Evolutionary conservation across 1,284 basidiomycete genomes (phyloP).

Genomic region (Sphagnurus paluster): DNA sequence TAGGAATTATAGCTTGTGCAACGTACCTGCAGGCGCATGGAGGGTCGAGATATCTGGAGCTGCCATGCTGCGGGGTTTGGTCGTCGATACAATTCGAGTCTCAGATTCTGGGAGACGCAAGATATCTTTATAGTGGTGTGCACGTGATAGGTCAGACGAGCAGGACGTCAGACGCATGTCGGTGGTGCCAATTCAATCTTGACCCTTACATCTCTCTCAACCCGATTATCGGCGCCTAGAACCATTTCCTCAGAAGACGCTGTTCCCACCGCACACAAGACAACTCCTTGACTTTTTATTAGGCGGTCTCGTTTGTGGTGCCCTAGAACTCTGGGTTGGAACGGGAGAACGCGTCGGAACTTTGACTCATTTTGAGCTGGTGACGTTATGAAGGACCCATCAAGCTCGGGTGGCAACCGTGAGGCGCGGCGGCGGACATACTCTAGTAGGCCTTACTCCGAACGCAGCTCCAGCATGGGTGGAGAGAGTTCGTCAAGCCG

Average conservation of each 20-base stretch:
- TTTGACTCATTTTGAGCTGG: too few species aligned
- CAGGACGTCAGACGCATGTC: too few species aligned
- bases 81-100: constrained; percentile 4
- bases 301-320: too few species aligned
- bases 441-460: constrained; percentile 5
- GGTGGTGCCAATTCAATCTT: too few species aligned
- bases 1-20: too few species aligned
- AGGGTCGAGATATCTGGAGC: constrained; percentile 14
- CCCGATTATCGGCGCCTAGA: too few species aligned
- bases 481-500: constrained; percentile 1
- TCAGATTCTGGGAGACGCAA: neutral
- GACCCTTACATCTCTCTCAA: too few species aligned
- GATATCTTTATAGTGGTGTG: neutral
- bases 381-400: constrained; percentile 17
- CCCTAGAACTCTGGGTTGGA: neutral
- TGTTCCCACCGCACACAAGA: neutral
- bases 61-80: constrained; percentile 2
- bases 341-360: neutral
- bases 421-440: constrained; percentile 13
- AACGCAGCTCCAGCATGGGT: neutral
- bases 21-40: constrained; percentile 35
- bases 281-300: too few species aligned
- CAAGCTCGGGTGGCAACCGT: constrained; percentile 15
- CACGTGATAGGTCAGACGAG: neutral
- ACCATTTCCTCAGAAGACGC: neutral